phyloP scores from a whole-genome alignment of 2,329 filamentous ascomycete species.

The Colletotrichum aenigma region DNA sequence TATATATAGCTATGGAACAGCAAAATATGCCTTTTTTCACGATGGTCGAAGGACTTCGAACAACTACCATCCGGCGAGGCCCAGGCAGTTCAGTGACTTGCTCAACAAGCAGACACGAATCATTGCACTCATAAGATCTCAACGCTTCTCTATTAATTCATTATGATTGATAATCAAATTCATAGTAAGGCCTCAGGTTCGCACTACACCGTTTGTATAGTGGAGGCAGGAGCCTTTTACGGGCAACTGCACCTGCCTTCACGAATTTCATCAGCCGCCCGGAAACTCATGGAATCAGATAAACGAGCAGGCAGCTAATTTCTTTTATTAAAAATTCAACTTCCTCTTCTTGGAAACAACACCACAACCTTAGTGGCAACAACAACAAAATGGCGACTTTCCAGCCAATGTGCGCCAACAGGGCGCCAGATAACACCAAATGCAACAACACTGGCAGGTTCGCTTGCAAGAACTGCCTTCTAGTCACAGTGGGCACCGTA shows the following conservation, averaged over 20 bases:
- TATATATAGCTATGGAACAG: too few species aligned
- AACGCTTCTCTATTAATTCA: background rate
- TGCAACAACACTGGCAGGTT: background rate
- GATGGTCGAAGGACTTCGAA: background rate
- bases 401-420: background rate
- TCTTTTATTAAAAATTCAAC: too few species aligned
- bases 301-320: background rate
- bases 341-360: too few species aligned
- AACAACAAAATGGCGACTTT: background rate
- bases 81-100: background rate
- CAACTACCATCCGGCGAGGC: background rate
- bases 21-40: too few species aligned
- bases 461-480: background rate
- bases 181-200: background rate
- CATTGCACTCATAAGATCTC: background rate
- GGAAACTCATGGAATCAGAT: background rate
- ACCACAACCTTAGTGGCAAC: too few species aligned
- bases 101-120: background rate
- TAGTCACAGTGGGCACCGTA: background rate
- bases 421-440: background rate
- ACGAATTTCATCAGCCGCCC: background rate
- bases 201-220: too few species aligned
- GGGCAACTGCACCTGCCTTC: background rate
- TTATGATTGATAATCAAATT: background rate
- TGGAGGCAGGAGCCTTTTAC: background rate